Percentiles rank a stretch among this genome's conserved stretches.
phyloP scores from a whole-genome alignment of 495 filamentous ascomycete species.

The Sordaria brevicollis region DNA sequence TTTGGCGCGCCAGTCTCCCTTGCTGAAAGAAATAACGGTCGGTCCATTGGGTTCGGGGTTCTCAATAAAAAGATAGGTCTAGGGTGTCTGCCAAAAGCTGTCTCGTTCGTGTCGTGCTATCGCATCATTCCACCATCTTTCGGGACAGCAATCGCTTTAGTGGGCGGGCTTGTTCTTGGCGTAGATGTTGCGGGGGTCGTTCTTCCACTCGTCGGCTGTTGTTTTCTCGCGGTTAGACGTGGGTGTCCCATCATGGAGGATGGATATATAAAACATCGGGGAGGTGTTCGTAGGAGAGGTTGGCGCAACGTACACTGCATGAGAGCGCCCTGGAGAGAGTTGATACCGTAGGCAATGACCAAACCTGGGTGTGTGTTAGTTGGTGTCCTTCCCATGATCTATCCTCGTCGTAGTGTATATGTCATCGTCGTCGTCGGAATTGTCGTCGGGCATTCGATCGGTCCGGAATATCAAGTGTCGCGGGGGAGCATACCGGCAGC shows the following conservation, averaged over 20 bases:
- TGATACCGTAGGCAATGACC: slow-evolving; percentile 80
- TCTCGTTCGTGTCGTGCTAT: background rate
- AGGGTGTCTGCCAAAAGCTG: background rate
- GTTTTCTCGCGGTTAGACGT: background rate
- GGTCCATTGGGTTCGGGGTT: background rate
- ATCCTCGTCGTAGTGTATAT: background rate
- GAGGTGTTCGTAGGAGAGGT: background rate
- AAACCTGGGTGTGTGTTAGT: slow-evolving; percentile 43
- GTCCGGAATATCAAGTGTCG: background rate
- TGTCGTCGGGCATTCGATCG: background rate
- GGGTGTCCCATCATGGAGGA: background rate
- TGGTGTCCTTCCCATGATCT: background rate
- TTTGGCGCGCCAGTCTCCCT: slow-evolving; percentile 4
- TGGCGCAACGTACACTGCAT: slow-evolving; percentile 53
- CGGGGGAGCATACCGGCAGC: slow-evolving; percentile 63
- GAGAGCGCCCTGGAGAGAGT: slow-evolving; percentile 59
- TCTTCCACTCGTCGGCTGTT: slow-evolving; percentile 83
- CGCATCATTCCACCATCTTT: slow-evolving; percentile 5
- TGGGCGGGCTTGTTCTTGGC: slow-evolving; percentile 41
- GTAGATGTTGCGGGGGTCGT: slow-evolving; percentile 86
- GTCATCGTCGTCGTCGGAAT: background rate
- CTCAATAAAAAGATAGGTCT: background rate
- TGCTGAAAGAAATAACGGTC: background rate
- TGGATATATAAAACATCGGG: background rate
- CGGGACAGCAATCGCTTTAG: slow-evolving; percentile 10